Percentiles rank a stretch among this genome's conserved stretches.
Evolutionary conservation across 495 filamentous ascomycete genomes (phyloP).

Genomic region (Penicillium chermesinum): DNA sequence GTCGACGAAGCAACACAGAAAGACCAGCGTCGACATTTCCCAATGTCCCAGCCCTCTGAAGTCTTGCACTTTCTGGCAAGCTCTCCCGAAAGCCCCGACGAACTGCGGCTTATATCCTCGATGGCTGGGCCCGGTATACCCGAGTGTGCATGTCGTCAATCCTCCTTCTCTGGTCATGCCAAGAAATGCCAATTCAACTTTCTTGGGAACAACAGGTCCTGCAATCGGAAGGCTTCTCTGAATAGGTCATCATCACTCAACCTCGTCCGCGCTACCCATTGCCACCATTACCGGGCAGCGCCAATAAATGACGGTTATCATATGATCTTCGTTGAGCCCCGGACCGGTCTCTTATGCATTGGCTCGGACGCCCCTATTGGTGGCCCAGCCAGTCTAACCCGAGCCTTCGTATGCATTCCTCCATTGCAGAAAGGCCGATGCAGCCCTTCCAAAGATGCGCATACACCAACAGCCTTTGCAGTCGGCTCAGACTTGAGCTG

Average conservation of each 20-base stretch:
- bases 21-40: constrained; percentile 57
- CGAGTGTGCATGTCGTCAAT: constrained; percentile 31
- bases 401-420: constrained; percentile 37
- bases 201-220: constrained; percentile 23
- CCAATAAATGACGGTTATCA: constrained; percentile 67
- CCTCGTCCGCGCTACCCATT: constrained; percentile 38
- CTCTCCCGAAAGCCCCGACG: constrained; percentile 36
- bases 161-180: constrained; percentile 19
- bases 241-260: constrained; percentile 25
- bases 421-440: constrained; percentile 27
- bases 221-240: constrained; percentile 21
- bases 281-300: constrained; percentile 63
- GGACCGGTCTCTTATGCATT: constrained; percentile 54
- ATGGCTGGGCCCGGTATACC: constrained; percentile 45
- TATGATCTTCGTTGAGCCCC: constrained; percentile 65
- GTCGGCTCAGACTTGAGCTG: constrained; percentile 54
- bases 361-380: constrained; percentile 62
- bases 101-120: constrained; percentile 63
- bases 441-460: constrained; percentile 35
- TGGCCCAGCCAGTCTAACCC: constrained; percentile 44
- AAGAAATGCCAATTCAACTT: constrained; percentile 30
- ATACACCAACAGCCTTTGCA: constrained; percentile 48
- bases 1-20: constrained; percentile 57
- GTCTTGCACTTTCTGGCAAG: constrained; percentile 63
- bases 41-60: constrained; percentile 61